These are phyloP conservation scores for Ramaria rubella DNA, from an alignment of 768 basidiomycete genomes.

Conservation along the genomic window DNA sequence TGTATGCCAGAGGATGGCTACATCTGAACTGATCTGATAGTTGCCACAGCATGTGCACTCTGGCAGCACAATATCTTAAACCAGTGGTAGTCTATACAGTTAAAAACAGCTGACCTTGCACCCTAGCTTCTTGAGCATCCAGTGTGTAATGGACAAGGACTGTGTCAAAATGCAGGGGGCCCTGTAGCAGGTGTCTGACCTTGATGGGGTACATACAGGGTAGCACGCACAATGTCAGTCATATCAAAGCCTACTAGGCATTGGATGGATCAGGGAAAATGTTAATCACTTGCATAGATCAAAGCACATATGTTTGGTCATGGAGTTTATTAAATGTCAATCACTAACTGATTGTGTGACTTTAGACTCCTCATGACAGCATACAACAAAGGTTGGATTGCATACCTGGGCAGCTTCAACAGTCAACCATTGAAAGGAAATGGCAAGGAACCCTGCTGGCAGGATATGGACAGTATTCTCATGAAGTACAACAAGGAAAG, in stretches of 20 bases:
- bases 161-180: slow-evolving; percentile 10
- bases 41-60: slow-evolving; percentile 13
- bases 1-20: slow-evolving; percentile 18
- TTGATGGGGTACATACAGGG: background rate
- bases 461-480: too few relatives aligned
- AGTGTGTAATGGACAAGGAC: slow-evolving; percentile 7
- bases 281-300: background rate
- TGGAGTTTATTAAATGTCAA: too few relatives aligned
- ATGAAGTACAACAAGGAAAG: too few relatives aligned
- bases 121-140: background rate
- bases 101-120: background rate
- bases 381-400: too few relatives aligned
- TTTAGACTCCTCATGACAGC: too few relatives aligned
- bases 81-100: background rate
- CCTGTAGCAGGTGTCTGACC: background rate
- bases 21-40: slow-evolving; percentile 9
- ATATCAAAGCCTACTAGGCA: background rate
- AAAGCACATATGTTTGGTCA: background rate
- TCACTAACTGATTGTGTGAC: too few relatives aligned
- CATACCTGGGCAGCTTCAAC: too few relatives aligned
- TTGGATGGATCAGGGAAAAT: background rate
- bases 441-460: too few relatives aligned
- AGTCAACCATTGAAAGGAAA: too few relatives aligned
- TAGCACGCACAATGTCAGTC: background rate
- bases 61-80: slow-evolving; percentile 9